Evolutionary conservation across 805 yeast species (phyloP), one percentile per base, ranked within the genome.

Genomic region (Cyberlindnera xylosilytica): DNA sequence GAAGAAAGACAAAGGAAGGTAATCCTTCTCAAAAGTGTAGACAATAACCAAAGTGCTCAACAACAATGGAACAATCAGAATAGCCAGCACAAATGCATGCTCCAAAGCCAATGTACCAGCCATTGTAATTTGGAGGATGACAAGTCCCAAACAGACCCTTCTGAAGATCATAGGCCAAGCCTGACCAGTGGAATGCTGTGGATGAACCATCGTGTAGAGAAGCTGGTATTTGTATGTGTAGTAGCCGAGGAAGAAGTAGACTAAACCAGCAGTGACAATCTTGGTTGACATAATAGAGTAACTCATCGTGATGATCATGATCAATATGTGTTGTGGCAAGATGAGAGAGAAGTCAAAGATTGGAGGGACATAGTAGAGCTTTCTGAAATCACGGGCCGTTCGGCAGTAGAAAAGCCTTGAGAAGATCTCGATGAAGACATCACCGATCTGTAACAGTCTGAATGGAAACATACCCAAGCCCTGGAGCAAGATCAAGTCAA

Each of bases 111-210:
- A 71, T 2, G 95, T 81, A 4, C 98, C 98, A 2, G 91, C 91
- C 87, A 90, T 89, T 27, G 96, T 88, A 38, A 91, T 64, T 61
- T 93, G 99, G 62, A 93, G 88, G 16, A 91, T 70, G 20, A 86
- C 64, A 23, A 91, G 64, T 0, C 98, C 98, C 37, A 89, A 56
- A 42, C 86, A 79, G 0, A 90, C 80, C 51, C 99, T 73, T 56
- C 96, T 73, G 54, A 86, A 83, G 7, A 91, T 81, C 50, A 90
- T 70, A 1, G 97, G 96, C 98, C 97, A 91, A 3, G 90, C 90
- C 59, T 85, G 87, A 1, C 98, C 99, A 0, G 97, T 93, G 0
- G 97, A 89, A 65, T 91, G 99, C 34, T 93, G 97, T 4, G 95
- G 90, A 62, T 91, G 98, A 29, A 88, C 90, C 73, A 93, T 86